Evolutionary conservation across 805 yeast species (phyloP).

Genomic region (Metschnikowia arizonensis): DNA sequence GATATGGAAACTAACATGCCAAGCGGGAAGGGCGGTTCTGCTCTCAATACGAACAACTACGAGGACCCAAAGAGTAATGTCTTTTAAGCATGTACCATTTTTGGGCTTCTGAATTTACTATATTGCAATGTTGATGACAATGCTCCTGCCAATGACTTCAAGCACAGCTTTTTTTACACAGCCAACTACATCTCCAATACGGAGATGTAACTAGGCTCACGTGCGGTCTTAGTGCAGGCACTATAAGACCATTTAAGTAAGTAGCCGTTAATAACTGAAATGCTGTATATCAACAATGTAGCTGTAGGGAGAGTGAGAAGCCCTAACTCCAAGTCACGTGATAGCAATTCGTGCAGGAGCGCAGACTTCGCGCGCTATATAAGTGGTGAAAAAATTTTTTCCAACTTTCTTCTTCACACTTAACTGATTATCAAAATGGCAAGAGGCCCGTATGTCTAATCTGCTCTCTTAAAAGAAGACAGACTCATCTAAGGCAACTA

Average conservation of each 20-base stretch:
- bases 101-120: not conserved
- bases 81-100: conserved; percentile 17
- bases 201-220: not conserved
- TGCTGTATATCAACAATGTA: not conserved
- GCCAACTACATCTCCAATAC: not conserved
- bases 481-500: conserved; percentile 19
- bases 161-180: not conserved
- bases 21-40: conserved; percentile 25
- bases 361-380: conserved; percentile 1
- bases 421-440: conserved; percentile 40
- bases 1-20: conserved; percentile 21
- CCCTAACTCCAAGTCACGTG: not conserved
- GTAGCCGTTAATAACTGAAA: not conserved
- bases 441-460: conserved; percentile 50
- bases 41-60: conserved; percentile 23
- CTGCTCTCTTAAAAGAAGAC: conserved; percentile 18
- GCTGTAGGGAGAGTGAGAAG: not conserved
- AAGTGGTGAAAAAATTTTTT: conserved; percentile 8
- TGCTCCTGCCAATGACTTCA: not conserved
- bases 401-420: conserved; percentile 10
- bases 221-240: conserved; percentile 4
- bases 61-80: conserved; percentile 36
- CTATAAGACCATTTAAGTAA: not conserved
- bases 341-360: not conserved
- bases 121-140: not conserved